These are phyloP conservation scores for Lavandula angustifolia DNA, from an alignment of 257 asterid species.

Conservation along the genomic window DNA sequence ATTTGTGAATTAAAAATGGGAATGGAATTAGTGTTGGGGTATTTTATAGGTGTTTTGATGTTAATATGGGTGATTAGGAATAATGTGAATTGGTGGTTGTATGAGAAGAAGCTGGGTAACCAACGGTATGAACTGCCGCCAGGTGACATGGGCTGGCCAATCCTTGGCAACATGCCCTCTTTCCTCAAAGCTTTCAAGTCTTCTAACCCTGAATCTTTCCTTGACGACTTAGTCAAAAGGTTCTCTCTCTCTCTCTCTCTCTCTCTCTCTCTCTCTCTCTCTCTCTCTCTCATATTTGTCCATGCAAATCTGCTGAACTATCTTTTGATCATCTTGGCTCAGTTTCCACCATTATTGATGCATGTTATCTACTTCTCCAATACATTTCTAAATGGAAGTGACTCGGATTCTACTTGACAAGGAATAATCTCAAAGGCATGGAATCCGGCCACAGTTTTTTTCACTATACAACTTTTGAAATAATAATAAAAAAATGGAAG, in stretches of 20 bases:
- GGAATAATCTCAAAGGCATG: too few relatives aligned
- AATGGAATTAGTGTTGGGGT: conserved; percentile 16
- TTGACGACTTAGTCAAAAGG: conserved; percentile 53
- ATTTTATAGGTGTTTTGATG: too few relatives aligned
- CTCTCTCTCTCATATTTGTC: too few relatives aligned
- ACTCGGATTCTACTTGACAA: too few relatives aligned
- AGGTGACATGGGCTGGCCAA: conserved; percentile 91
- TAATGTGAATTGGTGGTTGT: conserved; percentile 52
- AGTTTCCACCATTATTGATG: too few relatives aligned
- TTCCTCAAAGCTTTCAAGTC: conserved; percentile 81
- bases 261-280: background rate
- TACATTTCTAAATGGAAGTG: too few relatives aligned
- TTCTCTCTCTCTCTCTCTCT: conserved; percentile 21
- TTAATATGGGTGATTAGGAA: conserved; percentile 21
- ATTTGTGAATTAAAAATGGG: background rate
- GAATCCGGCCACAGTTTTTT: too few relatives aligned
- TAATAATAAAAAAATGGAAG: too few relatives aligned
- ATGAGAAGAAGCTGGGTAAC: conserved; percentile 52
- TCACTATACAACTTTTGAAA: too few relatives aligned
- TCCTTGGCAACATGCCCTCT: conserved; percentile 79
- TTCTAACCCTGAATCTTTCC: conserved; percentile 68
- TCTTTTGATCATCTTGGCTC: too few relatives aligned
- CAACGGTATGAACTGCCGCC: conserved; percentile 62
- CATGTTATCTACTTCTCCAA: too few relatives aligned
- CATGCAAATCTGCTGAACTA: background rate